Percentiles rank a stretch among this genome's conserved stretches.
Conservation (phyloP, 2,329 filamentous ascomycete genomes). For the Parafenestella ontariensis region DNA sequence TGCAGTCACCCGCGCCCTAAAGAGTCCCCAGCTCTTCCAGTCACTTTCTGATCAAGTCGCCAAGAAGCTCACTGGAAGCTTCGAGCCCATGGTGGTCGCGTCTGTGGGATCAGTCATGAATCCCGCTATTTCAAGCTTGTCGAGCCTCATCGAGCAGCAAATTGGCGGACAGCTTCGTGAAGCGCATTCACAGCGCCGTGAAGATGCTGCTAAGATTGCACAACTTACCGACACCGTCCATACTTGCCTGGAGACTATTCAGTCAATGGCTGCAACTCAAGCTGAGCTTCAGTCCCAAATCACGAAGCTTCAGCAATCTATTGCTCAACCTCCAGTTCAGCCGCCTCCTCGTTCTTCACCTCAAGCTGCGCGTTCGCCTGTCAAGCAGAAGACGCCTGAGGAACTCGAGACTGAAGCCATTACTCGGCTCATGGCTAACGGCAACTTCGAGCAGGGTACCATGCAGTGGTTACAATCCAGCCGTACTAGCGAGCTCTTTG, state of each 20-base stretch:
- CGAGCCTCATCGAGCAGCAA: constrained; percentile 71
- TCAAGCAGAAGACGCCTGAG: constrained; percentile 57
- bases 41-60: constrained; percentile 75
- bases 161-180: constrained; percentile 60
- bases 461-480: constrained; percentile 68
- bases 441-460: constrained; percentile 56
- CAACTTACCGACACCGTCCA: constrained; percentile 73
- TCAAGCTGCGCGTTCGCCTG: constrained; percentile 47
- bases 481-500: constrained; percentile 66
- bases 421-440: constrained; percentile 66
- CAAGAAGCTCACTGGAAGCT: constrained; percentile 68
- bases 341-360: constrained; percentile 23
- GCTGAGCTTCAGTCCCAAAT: constrained; percentile 69
- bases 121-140: constrained; percentile 71
- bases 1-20: constrained; percentile 71
- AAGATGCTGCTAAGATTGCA: constrained; percentile 71
- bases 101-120: constrained; percentile 62
- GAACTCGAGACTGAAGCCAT: constrained; percentile 68
- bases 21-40: constrained; percentile 76
- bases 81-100: constrained; percentile 73
- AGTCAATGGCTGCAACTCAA: constrained; percentile 73
- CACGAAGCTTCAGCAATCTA: constrained; percentile 50
- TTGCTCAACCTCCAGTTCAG: constrained; percentile 41
- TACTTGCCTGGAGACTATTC: constrained; percentile 71
- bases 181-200: constrained; percentile 59